Conservation (phyloP, 2,329 filamentous ascomycete species). For the Sporothrix brunneoviolacea region DNA sequence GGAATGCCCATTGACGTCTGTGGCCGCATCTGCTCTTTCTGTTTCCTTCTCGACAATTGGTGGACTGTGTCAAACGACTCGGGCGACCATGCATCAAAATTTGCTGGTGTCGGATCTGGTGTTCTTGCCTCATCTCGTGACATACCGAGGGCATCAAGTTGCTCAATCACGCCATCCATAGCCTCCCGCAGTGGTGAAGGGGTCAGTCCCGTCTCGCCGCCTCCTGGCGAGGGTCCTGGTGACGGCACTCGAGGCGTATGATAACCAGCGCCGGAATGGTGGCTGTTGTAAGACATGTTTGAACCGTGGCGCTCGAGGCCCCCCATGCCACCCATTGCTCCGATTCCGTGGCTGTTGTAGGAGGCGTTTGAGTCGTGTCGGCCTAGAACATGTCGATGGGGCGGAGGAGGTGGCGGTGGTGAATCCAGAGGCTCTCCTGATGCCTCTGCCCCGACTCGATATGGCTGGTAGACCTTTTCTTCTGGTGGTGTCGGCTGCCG, state of each 20-base stretch:
- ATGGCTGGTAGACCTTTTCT: constrained; percentile 18
- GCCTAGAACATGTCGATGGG: constrained; percentile 59
- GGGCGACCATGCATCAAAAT: constrained; percentile 77
- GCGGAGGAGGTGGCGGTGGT: constrained; percentile 75
- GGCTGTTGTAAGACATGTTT: constrained; percentile 30
- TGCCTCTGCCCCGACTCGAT: constrained; percentile 17
- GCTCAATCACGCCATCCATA: constrained; percentile 98
- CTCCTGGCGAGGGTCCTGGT: constrained; percentile 60
- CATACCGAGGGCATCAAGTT: constrained; percentile 77
- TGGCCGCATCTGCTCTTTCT: constrained; percentile 40
- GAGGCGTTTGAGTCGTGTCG: constrained; percentile 28
- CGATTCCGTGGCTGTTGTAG: constrained; percentile 22
- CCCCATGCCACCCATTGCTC: neutral
- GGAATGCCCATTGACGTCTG: constrained; percentile 69
- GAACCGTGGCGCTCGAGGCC: constrained; percentile 30
- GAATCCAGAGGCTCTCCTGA: constrained; percentile 39
- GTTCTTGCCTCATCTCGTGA: constrained; percentile 41
- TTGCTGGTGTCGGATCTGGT: constrained; percentile 41
- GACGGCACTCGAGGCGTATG: constrained; percentile 54
- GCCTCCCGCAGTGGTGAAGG: constrained; percentile 88
- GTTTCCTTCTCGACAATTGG: constrained; percentile 32
- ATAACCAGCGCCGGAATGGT: constrained; percentile 30
- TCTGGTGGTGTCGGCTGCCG: constrained; percentile 18
- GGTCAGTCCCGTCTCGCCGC: constrained; percentile 58
- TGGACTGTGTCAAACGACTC: constrained; percentile 66